These are phyloP conservation scores for Salix koriyanagi DNA, from an alignment of 345 rosid genomes.

Conservation along the genomic window DNA sequence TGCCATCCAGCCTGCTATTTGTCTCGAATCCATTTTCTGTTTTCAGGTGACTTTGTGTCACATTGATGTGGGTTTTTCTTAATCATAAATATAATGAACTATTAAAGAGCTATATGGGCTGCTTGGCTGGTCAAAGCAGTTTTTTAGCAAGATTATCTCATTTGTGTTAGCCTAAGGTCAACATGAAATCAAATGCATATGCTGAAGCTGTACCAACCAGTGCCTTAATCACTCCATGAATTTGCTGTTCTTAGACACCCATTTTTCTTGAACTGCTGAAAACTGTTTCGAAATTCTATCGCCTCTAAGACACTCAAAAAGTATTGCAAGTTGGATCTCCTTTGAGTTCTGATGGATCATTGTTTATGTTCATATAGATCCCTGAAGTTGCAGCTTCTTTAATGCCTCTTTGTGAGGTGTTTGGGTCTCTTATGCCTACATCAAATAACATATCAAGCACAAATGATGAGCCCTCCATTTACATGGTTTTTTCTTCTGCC, in stretches of 20 bases:
- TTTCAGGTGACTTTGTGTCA: neutral
- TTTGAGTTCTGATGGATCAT: conserved; percentile 16
- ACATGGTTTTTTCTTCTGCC: conserved; percentile 60
- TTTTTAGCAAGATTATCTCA: neutral
- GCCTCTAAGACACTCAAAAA: neutral
- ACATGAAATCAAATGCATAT: neutral
- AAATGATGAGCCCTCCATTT: conserved; percentile 41
- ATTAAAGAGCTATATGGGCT: neutral
- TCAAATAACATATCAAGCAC: conserved; percentile 24
- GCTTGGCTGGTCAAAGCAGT: neutral
- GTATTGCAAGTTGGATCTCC: neutral
- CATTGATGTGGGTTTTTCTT: neutral
- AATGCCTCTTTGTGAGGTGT: conserved; percentile 63
- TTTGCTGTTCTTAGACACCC: neutral
- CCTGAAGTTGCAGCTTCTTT: conserved; percentile 70
- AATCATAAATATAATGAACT: neutral
- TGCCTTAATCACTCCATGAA: neutral
- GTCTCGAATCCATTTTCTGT: neutral
- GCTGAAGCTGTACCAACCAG: neutral
- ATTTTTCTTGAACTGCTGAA: too few species aligned
- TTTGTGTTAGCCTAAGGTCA: neutral
- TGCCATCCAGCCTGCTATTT: neutral
- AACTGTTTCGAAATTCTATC: neutral
- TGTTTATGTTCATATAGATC: conserved; percentile 33
- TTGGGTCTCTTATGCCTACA: conserved; percentile 53